Evolutionary conservation across 2,329 filamentous ascomycete genomes (phyloP), one percentile per base, ranked within the genome.

Genomic region (Zymoseptoria crescenta): DNA sequence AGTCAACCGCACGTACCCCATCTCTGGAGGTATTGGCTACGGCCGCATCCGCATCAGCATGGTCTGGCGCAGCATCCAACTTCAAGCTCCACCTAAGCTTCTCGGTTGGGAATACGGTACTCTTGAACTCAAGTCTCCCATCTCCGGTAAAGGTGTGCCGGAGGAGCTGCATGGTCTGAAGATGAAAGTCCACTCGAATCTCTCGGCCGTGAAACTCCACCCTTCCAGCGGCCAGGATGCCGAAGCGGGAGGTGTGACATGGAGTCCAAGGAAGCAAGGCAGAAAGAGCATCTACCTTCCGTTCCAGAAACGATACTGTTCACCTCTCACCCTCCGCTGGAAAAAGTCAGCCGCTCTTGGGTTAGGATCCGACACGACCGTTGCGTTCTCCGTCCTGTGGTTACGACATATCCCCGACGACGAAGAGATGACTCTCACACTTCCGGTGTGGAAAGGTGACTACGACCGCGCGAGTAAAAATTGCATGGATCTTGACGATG

Each of bases 41-140:
- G 88, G 88, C 1, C 80, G 86, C 49, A 80, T 83, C 48, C 79
- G 87, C 9, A 79, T 91, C 58, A 89, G 86, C 16, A 79, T 91
- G 76, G 84, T 91, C 2, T 91, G 88, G 80, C 81, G 88, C 51
- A 87, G 85, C 58, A 79, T 90, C 2, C 80, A 86, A 59, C 72
- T 88, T 1, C 80, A 87, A 65, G 74, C 85, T 1, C 84, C 85
- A 1, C 75, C 72, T 5, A 78, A 82, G 55, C 71, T 86, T 30
- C 74, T 83, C 0, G 88, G 88, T 1, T 90, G 87, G 86, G 84
- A 88, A 24, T 87, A 85, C 58, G 88, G 87, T 4, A 90, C 87
- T 0, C 68, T 90, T 0, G 83, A 88, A 62, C 75, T 89, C 49
- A 77, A 81, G n/a, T 78, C 81, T 0, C 69, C 75, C 0, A 73